Conservation (phyloP, 2,329 filamentous ascomycete genomes). For the Neocatenulostroma microsporum region DNA sequence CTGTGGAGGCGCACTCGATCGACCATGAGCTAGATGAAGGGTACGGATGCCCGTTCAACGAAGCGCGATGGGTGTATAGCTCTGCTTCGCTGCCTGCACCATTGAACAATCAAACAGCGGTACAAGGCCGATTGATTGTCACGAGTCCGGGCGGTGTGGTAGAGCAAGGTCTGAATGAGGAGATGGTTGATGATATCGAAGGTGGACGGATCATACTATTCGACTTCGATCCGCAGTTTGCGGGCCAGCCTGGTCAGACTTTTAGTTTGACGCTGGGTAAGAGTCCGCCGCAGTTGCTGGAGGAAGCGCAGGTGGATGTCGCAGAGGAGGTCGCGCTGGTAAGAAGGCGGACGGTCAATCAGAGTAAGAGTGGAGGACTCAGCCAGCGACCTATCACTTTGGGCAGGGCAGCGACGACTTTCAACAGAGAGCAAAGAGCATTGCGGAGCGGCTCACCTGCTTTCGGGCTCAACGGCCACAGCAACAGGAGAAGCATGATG, state of each 20-base stretch:
- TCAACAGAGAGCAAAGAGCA: slow-evolving; percentile 11
- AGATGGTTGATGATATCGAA: slow-evolving; percentile 29
- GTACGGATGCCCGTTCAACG: slow-evolving; percentile 31
- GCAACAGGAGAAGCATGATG: slow-evolving; percentile 18
- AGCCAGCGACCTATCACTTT: slow-evolving; percentile 26
- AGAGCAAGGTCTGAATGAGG: slow-evolving; percentile 22
- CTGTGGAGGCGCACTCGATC: slow-evolving; percentile 31
- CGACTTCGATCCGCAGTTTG: slow-evolving; percentile 28
- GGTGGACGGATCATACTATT: slow-evolving; percentile 31
- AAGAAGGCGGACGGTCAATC: slow-evolving; percentile 30
- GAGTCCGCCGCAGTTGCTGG: slow-evolving; percentile 26
- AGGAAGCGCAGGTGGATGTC: slow-evolving; percentile 28
- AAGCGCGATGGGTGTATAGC: slow-evolving; percentile 30
- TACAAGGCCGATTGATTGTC: slow-evolving; percentile 29
- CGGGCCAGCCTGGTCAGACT: slow-evolving; percentile 31
- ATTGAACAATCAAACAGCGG: slow-evolving; percentile 16
- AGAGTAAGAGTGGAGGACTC: slow-evolving; percentile 24
- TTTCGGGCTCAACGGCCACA: too few relatives aligned
- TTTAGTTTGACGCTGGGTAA: slow-evolving; percentile 30
- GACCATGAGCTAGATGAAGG: slow-evolving; percentile 33
- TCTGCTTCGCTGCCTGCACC: slow-evolving; percentile 22
- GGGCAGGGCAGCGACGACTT: slow-evolving; percentile 29
- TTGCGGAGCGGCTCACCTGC: slow-evolving; percentile 11
- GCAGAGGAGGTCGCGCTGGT: slow-evolving; percentile 29
- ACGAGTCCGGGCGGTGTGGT: slow-evolving; percentile 30